Evolutionary conservation across 768 basidiomycete species (phyloP).

Genomic region (Terana coerulea): DNA sequence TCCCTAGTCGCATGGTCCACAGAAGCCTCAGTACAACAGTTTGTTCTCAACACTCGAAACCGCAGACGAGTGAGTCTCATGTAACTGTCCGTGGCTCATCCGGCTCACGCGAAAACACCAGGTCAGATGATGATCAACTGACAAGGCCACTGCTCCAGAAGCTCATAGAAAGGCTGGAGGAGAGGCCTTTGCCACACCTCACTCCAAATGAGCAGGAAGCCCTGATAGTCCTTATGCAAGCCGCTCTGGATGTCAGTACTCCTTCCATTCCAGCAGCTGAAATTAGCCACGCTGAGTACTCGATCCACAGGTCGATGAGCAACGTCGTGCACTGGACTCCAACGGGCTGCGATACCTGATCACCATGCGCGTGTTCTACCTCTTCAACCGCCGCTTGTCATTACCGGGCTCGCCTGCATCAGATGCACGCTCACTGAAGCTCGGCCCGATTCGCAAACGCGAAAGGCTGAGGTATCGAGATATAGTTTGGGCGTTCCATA

Average conservation of each 20-base stretch:
- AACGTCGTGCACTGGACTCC: slow-evolving; percentile 84
- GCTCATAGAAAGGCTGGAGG: slow-evolving; percentile 64
- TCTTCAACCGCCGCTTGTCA: slow-evolving; percentile 67
- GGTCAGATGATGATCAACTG: slow-evolving; percentile 54
- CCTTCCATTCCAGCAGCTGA: too few species aligned
- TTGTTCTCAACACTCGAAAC: slow-evolving; percentile 49
- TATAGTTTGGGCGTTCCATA: slow-evolving; percentile 96
- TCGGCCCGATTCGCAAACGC: slow-evolving; percentile 53
- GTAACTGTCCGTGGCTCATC: too few species aligned
- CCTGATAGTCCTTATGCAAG: slow-evolving; percentile 79
- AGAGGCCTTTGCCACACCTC: slow-evolving; percentile 61
- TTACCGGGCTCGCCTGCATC: slow-evolving; percentile 44
- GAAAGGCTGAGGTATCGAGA: slow-evolving; percentile 88
- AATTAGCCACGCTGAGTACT: too few species aligned
- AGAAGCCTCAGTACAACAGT: slow-evolving; percentile 41
- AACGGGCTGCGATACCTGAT: slow-evolving; percentile 93
- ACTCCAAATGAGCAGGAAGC: slow-evolving; percentile 80
- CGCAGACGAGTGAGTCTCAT: slow-evolving; percentile 41
- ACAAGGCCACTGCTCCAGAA: slow-evolving; percentile 54
- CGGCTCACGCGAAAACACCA: too few species aligned
- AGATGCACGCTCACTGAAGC: slow-evolving; percentile 35
- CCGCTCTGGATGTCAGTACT: slow-evolving; percentile 68
- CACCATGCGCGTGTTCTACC: slow-evolving; percentile 89
- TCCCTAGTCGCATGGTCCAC: slow-evolving; percentile 5
- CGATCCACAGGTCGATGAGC: slow-evolving; percentile 71